Evolutionary conservation across 805 yeast species (phyloP).

Genomic region (Priceomyces fermenticarens): DNA sequence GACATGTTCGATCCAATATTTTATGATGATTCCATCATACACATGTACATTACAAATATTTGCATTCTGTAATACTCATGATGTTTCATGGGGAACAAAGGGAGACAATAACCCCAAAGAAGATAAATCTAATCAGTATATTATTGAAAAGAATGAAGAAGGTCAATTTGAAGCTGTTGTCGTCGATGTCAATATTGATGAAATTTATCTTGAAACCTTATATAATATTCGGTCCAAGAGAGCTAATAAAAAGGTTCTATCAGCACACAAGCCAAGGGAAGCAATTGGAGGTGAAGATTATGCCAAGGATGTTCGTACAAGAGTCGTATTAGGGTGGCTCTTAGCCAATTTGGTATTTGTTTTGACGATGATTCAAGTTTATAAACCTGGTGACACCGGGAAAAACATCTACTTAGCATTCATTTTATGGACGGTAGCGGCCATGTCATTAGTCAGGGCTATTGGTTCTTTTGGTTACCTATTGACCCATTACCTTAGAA

Average conservation of each 20-base stretch:
- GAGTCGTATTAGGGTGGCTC: conserved; percentile 96
- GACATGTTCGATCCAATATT: conserved; percentile 84
- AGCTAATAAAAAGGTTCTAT: conserved; percentile 49
- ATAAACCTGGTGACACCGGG: conserved; percentile 55
- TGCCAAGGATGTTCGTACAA: conserved; percentile 90
- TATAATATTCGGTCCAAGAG: conserved; percentile 71
- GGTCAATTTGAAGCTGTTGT: conserved; percentile 80
- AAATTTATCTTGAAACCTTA: conserved; percentile 73
- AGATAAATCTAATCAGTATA: conserved; percentile 74
- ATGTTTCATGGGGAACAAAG: conserved; percentile 98
- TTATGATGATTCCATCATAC: conserved; percentile 85
- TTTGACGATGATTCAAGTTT: conserved; percentile 85
- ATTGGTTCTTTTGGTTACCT: conserved; percentile 76
- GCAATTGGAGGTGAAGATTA: conserved; percentile 66
- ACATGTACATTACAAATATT: conserved; percentile 91
- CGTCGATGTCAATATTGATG: conserved; percentile 80
- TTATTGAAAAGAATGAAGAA: conserved; percentile 72
- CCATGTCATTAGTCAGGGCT: conserved; percentile 77
- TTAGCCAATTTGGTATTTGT: conserved; percentile 75
- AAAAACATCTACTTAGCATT: conserved; percentile 73
- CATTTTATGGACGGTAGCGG: conserved; percentile 91
- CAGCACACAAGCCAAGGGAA: conserved; percentile 28
- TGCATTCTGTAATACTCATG: conserved; percentile 97
- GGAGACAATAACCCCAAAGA: conserved; percentile 76
- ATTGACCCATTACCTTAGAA: conserved; percentile 34